Conservation (phyloP, 257 asterid species). For the Petrea volubilis region DNA sequence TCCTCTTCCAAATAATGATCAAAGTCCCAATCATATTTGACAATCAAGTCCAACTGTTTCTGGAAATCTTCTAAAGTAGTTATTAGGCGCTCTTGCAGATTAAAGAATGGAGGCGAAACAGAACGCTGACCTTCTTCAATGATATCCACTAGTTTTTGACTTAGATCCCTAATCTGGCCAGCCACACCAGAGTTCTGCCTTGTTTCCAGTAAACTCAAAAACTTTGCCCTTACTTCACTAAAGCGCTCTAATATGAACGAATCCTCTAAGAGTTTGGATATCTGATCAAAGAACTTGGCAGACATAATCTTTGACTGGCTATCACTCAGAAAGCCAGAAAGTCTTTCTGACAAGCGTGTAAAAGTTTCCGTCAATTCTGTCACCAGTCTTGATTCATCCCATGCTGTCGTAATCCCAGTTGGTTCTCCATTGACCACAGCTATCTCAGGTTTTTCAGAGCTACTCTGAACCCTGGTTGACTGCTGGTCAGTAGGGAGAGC, state of each 20-base stretch:
- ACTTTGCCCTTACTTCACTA: slow-evolving; percentile 56
- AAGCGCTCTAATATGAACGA: slow-evolving; percentile 69
- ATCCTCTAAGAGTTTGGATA: slow-evolving; percentile 76
- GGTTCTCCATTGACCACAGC: slow-evolving; percentile 44
- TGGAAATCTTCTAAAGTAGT: slow-evolving; percentile 83
- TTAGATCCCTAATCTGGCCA: slow-evolving; percentile 72
- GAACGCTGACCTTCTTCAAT: slow-evolving; percentile 91
- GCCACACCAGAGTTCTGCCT: slow-evolving; percentile 72
- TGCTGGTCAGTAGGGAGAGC: slow-evolving; percentile 41
- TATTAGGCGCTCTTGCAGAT: slow-evolving; percentile 76
- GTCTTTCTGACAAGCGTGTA: slow-evolving; percentile 75
- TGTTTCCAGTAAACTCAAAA: slow-evolving; percentile 60
- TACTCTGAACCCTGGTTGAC: slow-evolving; percentile 31
- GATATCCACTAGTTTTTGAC: slow-evolving; percentile 77
- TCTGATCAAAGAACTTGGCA: slow-evolving; percentile 79
- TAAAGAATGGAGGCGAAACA: slow-evolving; percentile 78
- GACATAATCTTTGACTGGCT: slow-evolving; percentile 77
- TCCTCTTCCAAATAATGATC: slow-evolving; percentile 97
- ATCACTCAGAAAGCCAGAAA: slow-evolving; percentile 90
- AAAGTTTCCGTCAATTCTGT: slow-evolving; percentile 69
- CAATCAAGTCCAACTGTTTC: slow-evolving; percentile 90
- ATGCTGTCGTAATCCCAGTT: slow-evolving; percentile 42
- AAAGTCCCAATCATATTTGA: slow-evolving; percentile 95
- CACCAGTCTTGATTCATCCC: slow-evolving; percentile 85
- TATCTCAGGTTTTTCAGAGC: slow-evolving; percentile 43